Evolutionary conservation across 495 filamentous ascomycete genomes (phyloP), one percentile per base, ranked within the genome.

Genomic region (Penicillium diatomitis): DNA sequence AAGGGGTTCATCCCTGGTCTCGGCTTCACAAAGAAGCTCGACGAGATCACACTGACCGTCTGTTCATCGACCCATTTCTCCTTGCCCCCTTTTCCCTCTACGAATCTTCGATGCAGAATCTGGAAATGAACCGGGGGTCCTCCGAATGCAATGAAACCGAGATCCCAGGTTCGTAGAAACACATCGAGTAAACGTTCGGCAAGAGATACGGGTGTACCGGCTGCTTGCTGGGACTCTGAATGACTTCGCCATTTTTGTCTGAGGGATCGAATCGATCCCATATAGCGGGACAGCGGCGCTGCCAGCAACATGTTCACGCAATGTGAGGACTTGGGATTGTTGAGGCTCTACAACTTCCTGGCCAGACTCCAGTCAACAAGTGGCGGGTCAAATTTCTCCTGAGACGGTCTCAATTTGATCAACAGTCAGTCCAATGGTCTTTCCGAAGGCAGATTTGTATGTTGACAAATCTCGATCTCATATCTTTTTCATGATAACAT

Each of bases 51-150:
- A 6, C n/a, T 2, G 49, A 84, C 82, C 48, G 82, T 75, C 54
- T 85, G 82, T 52, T 88, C 85, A 63, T 89, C 81, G 38, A 90
- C 81, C 87, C 87, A 92, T 60, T 69, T 67, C 31, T 73, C 57
- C 52, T 77, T 63, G 2, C 60, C 64, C 4, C 60, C 63, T 41
- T 58, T 48, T 3, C 69, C 75, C 32, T 78, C 65, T 3, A 90
- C 86, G 60, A 89, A 92, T 40, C 74, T 74, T 27, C 70, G 64
- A 56, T 86, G 76, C 12, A 75, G 67, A 38, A 86, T 87, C 60
- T 82, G 77, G 58, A 87, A 87, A 55, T 87, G 83, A 9, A 87
- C 83, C 0, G 85, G 74, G 2, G 83, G 83, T 2, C 83, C 84
- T 3, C 85, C 85, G 60, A 88, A 89, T 0, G 80, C 69, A 2